Conservation (phyloP, 2,329 filamentous ascomycete species). For the Cladophialophora yegresii region DNA sequence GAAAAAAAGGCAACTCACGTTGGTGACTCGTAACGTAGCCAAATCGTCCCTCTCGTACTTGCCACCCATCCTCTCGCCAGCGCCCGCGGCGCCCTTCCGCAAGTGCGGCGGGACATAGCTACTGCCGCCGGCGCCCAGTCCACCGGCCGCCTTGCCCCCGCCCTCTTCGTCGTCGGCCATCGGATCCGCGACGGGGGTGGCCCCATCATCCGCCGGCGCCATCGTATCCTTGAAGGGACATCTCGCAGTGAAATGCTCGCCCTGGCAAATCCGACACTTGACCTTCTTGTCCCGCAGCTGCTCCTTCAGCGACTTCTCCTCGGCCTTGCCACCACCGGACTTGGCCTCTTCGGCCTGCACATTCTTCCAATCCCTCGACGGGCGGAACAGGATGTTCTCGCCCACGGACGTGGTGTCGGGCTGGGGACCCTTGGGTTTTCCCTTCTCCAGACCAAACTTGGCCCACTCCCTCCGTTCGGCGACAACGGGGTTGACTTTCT, state of each 20-base stretch:
- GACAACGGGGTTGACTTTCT: conserved; percentile 93
- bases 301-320: conserved; percentile 66
- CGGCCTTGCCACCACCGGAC: conserved; percentile 56
- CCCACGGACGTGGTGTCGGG: conserved; percentile 88
- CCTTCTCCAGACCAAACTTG: conserved; percentile 90
- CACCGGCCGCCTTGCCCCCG: conserved; percentile 53
- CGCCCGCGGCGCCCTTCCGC: conserved; percentile 61
- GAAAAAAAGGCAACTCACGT: no score
- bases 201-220: conserved; percentile 64
- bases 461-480: conserved; percentile 89
- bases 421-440: conserved; percentile 78
- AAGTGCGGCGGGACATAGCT: conserved; percentile 95
- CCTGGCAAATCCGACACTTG: conserved; percentile 98
- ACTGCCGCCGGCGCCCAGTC: conserved; percentile 66
- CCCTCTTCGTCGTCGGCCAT: conserved; percentile 51
- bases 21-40: conserved; percentile 94
- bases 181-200: conserved; percentile 40
- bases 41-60: conserved; percentile 97
- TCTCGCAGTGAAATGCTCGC: conserved; percentile 98
- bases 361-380: conserved; percentile 89
- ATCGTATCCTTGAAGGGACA: conserved; percentile 99
- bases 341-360: conserved; percentile 73
- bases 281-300: conserved; percentile 97
- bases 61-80: conserved; percentile 83
- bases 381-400: conserved; percentile 97